Evolutionary conservation across 2,329 filamentous ascomycete genomes (phyloP), one percentile per base, ranked within the genome.

Genomic region (Cercospora sp.): DNA sequence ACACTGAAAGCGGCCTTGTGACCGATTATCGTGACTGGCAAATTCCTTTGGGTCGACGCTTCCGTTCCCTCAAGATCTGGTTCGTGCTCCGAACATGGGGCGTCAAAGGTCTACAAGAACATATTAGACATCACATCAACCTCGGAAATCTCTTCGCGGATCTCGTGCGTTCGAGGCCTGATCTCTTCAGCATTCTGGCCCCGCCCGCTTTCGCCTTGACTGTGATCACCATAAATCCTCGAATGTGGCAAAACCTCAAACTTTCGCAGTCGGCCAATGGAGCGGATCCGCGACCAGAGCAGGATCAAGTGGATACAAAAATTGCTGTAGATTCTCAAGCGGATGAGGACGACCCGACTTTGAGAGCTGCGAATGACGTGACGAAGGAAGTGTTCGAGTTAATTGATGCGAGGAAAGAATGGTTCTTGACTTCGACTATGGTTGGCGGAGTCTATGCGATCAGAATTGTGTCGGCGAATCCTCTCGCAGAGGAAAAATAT

Each of bases 21-120:
- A 97, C 93, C 26, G 94, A 98, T 80, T 97, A 97, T 83, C 88
- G 94, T 58, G 94, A 98, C 84, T 98, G 94, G 94, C 93, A 97
- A 81, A 96, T 98, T 75, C 93, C 94, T 0, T 88, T 98, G 0
- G 94, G 94, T 8, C 86, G 94, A 2, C 86, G 94, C 16, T 98
- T 98, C 85, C 87, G 94, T 69, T 89, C 90, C 2, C 82, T 98
- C 67, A 98, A 98, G 83, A 89, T 97, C 71, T 98, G 94, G 94
- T 97, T 97, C 78, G 93, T 98, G 7, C 83, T 97, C 74, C 86
- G 94, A 55, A 89, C 87, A 53, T 97, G 93, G 77, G 94, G 94
- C 0, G 82, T 96, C 62, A 84, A 85, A 32, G 94, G 94, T 0
- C 80, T 98, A 75, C 89, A 89, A 73, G 85, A 82, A 4, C 91